Conservation (phyloP, 352 stramenopile species). For the Achlya hypogyna region DNA sequence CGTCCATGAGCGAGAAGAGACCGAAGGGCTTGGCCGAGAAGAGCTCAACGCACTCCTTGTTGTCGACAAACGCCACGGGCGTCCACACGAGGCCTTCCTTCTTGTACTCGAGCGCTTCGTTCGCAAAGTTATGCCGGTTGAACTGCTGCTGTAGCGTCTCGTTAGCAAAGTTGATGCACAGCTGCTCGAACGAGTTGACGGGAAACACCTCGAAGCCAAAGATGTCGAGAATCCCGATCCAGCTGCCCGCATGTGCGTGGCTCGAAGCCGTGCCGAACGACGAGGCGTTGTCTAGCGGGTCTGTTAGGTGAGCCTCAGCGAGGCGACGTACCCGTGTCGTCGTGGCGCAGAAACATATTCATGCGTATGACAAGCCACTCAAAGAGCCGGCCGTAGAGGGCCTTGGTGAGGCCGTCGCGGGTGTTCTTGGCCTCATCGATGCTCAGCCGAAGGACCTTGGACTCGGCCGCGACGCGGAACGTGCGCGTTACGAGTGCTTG, state of each 20-base stretch:
- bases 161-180: conserved; percentile 88
- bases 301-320: neutral
- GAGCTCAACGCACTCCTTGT: conserved; percentile 83
- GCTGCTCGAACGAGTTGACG: conserved; percentile 85
- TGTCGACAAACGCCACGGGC: conserved; percentile 80
- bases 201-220: conserved; percentile 90
- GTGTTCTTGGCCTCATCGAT: conserved; percentile 74
- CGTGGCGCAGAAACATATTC: conserved; percentile 76
- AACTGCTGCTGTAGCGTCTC: conserved; percentile 85
- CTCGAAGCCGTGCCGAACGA: conserved; percentile 34
- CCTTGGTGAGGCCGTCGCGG: conserved; percentile 71
- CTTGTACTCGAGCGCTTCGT: conserved; percentile 78
- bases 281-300: neutral
- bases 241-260: conserved; percentile 29
- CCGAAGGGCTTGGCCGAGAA: conserved; percentile 84
- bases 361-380: conserved; percentile 85
- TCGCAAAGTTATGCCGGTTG: conserved; percentile 85
- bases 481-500: conserved; percentile 63
- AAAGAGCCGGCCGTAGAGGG: conserved; percentile 84
- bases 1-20: conserved; percentile 78
- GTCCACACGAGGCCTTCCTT: conserved; percentile 76
- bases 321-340: conserved; percentile 28
- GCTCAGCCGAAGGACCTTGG: conserved; percentile 78
- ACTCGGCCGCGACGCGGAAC: conserved; percentile 73
- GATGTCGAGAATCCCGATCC: conserved; percentile 88